Percentiles rank a stretch among this genome's conserved stretches.
phyloP scores from a whole-genome alignment of 177 flowering plant species.

The Vitis hybrid region DNA sequence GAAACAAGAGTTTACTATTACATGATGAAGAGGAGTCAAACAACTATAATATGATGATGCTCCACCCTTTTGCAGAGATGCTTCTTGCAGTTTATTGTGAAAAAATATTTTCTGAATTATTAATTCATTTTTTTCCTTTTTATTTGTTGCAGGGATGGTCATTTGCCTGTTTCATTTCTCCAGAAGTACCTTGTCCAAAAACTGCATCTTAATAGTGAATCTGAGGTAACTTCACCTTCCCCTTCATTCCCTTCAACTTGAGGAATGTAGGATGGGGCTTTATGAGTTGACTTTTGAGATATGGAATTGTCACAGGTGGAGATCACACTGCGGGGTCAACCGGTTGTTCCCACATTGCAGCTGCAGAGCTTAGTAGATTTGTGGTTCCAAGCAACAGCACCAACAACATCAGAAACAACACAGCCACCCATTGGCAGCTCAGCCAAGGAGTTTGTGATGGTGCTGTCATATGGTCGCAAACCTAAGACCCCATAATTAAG shows the following conservation, averaged over 20 bases:
- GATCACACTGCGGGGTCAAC: constrained; percentile 35
- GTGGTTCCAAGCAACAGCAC: constrained; percentile 25
- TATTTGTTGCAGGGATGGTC: constrained; percentile 21
- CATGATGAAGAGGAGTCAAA: too few species aligned
- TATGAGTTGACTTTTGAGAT: not conserved
- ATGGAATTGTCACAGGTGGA: constrained; percentile 33
- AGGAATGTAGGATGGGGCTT: not conserved
- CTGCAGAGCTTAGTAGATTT: constrained; percentile 32
- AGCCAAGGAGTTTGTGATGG: constrained; percentile 39
- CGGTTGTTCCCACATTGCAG: constrained; percentile 26
- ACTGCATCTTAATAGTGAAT: constrained; percentile 28
- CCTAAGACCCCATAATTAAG: not conserved
- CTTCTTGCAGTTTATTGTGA: too few species aligned
- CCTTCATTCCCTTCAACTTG: not conserved
- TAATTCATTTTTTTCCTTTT: not conserved
- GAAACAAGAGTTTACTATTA: too few species aligned
- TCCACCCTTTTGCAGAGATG: too few species aligned
- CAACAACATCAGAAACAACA: constrained; percentile 12
- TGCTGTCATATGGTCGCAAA: constrained; percentile 30
- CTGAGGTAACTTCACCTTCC: constrained; percentile 25
- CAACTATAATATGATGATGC: too few species aligned
- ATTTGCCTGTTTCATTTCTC: constrained; percentile 23
- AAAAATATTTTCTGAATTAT: too few species aligned
- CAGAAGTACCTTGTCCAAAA: constrained; percentile 26
- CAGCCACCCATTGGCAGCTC: constrained; percentile 28